Evolutionary conservation across 192 early-diverging fungal genomes (phyloP).

Genomic region (Entrophospora sp.): DNA sequence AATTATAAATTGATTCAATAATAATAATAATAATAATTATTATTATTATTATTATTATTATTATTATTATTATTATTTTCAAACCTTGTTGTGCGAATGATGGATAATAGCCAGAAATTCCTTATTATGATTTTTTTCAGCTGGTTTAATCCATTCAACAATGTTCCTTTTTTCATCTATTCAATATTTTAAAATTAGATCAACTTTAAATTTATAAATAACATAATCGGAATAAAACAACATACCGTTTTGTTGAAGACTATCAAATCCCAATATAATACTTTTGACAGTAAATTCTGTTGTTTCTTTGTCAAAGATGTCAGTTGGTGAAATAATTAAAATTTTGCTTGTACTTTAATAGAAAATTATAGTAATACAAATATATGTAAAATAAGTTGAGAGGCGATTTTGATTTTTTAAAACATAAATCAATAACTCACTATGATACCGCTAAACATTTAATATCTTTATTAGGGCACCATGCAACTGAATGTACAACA

Average conservation of each 20-base stretch:
- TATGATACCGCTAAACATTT: conserved; percentile 69
- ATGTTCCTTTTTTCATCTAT: conserved; percentile 21
- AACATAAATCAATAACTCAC: conserved; percentile 18
- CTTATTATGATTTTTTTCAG: conserved; percentile 38
- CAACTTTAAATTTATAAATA: conserved; percentile 22
- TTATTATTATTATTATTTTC: too few relatives aligned
- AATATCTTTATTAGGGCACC: conserved; percentile 80
- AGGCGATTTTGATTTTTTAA: too few relatives aligned
- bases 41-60: too few relatives aligned
- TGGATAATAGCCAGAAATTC: conserved; percentile 38
- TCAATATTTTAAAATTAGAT: not conserved
- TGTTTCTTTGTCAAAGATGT: conserved; percentile 37
- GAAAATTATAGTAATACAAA: too few relatives aligned
- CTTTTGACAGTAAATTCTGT: conserved; percentile 33
- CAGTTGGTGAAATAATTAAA: conserved; percentile 29
- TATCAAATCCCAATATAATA: conserved; percentile 37
- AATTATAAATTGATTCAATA: too few relatives aligned
- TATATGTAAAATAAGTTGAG: too few relatives aligned
- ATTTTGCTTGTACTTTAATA: conserved; percentile 36
- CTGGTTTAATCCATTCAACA: conserved; percentile 44
- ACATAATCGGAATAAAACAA: conserved; percentile 10
- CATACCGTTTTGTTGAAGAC: conserved; percentile 5
- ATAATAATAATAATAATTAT: too few relatives aligned
- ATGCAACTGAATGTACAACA: conserved; percentile 64
- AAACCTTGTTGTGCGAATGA: conserved; percentile 32